These are phyloP conservation scores for Selenicereus undatus DNA, from an alignment of 148 eudicot genomes.

Conservation along the genomic window DNA sequence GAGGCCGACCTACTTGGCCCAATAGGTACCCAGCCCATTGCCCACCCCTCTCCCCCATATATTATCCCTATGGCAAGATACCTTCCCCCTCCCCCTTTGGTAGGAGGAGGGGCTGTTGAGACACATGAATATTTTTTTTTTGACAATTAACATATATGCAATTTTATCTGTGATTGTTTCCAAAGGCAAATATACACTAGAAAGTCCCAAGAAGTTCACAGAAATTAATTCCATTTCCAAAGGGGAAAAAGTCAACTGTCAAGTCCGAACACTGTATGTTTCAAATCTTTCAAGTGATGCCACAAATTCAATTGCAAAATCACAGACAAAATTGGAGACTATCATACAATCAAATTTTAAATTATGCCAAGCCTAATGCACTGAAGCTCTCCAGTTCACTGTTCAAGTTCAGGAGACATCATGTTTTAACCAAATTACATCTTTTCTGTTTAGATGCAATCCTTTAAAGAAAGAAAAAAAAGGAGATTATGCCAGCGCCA, in stretches of 20 bases:
- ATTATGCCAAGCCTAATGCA: background rate
- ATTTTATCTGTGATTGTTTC: background rate
- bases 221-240: too few species aligned
- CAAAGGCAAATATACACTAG: background rate
- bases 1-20: too few species aligned
- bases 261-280: too few species aligned
- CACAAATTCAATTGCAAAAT: background rate
- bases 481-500: too few species aligned
- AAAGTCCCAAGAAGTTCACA: background rate
- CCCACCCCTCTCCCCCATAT: background rate
- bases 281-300: background rate
- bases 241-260: too few species aligned
- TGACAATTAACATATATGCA: background rate
- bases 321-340: background rate
- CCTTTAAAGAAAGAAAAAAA: too few species aligned
- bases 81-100: background rate
- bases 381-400: too few species aligned
- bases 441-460: too few species aligned
- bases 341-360: background rate
- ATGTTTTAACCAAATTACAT: too few species aligned
- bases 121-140: too few species aligned
- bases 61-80: background rate
- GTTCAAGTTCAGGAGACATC: too few species aligned
- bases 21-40: too few species aligned
- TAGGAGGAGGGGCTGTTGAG: background rate